Conservation (phyloP, 1,284 basidiomycete genomes). For the Coniferiporia sulphurascens region DNA sequence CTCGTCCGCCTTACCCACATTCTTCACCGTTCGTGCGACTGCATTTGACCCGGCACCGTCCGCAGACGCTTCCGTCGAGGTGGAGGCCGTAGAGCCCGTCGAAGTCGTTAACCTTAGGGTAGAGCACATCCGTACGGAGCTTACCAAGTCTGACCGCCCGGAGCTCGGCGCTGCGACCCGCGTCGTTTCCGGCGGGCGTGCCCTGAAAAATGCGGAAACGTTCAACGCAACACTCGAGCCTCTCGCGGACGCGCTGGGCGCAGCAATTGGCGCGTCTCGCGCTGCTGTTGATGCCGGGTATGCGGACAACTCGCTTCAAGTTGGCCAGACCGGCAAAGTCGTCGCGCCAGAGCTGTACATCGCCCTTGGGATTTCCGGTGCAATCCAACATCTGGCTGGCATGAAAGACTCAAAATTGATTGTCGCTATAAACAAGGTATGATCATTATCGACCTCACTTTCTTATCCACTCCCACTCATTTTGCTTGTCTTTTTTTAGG, state of each 20-base stretch:
- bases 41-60: constrained; percentile 77
- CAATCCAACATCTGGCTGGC: constrained; percentile 97
- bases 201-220: constrained; percentile 91
- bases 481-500: constrained; percentile 45
- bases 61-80: constrained; percentile 43
- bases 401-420: constrained; percentile 99
- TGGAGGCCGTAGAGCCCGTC: constrained; percentile 66
- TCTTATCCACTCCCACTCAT: neutral
- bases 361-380: constrained; percentile 95
- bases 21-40: constrained; percentile 95
- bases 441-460: constrained; percentile 15
- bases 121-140: constrained; percentile 77
- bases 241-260: constrained; percentile 88
- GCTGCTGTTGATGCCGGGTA: constrained; percentile 99
- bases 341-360: constrained; percentile 95
- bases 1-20: constrained; percentile 73
- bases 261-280: constrained; percentile 94
- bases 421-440: constrained; percentile 95
- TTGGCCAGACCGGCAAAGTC: constrained; percentile 98
- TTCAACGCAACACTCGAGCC: constrained; percentile 89
- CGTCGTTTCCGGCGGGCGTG: constrained; percentile 94
- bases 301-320: constrained; percentile 96
- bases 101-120: constrained; percentile 60
- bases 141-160: constrained; percentile 91
- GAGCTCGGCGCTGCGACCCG: constrained; percentile 86